Conservation (phyloP, 164 flowering plant species). For the grape (Vitis vinifera) region ASM3070453v1 NC_081807.1:2454501-2455000, state of each 20-base stretch:
- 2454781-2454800: slow-evolving; percentile 3
- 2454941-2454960: neutral
- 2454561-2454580: too few relatives aligned
- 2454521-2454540: neutral
- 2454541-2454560: neutral
- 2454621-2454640: neutral
- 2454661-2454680: neutral
- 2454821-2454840: slow-evolving; percentile 21
- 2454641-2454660: neutral
- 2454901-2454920: neutral
- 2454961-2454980: neutral
- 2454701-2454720: neutral
- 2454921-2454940: neutral
- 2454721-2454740: slow-evolving; percentile 10
- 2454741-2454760: slow-evolving; percentile 1
- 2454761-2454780: slow-evolving; percentile 6
- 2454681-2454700: neutral
- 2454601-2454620: neutral
- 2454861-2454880: neutral
- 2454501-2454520: neutral
- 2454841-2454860: neutral
- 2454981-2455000: neutral
- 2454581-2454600: too few relatives aligned
- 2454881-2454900: neutral
- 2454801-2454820: slow-evolving; percentile 25